phyloP scores from a whole-genome alignment of 2,329 filamentous ascomycete genomes.

The Penicillium oxalicum region DNA sequence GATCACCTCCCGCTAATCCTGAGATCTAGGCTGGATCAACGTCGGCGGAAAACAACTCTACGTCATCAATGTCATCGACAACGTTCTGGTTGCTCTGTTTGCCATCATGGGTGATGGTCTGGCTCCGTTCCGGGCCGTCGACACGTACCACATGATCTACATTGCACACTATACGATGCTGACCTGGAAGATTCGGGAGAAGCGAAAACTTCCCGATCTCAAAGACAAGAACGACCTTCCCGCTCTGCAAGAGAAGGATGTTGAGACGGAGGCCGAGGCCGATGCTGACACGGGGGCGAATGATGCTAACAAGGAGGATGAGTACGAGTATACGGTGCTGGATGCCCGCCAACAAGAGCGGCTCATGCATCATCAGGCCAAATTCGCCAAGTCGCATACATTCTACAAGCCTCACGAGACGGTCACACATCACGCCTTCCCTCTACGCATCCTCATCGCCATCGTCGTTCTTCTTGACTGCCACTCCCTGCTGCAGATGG shows the following conservation, averaged over 20 bases:
- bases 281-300: constrained; percentile 18
- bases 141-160: constrained; percentile 84
- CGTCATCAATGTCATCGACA: constrained; percentile 63
- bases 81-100: constrained; percentile 64
- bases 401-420: constrained; percentile 90
- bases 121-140: constrained; percentile 68
- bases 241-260: constrained; percentile 35
- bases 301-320: constrained; percentile 40
- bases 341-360: constrained; percentile 60
- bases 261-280: constrained; percentile 44
- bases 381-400: constrained; percentile 75
- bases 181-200: constrained; percentile 60
- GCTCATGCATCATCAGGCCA: constrained; percentile 70
- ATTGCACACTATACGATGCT: constrained; percentile 66
- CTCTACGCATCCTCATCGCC: constrained; percentile 64
- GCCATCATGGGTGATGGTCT: constrained; percentile 65
- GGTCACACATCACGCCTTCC: constrained; percentile 72
- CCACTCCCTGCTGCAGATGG: constrained; percentile 74
- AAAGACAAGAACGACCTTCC: constrained; percentile 66
- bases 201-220: constrained; percentile 56
- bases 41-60: constrained; percentile 67
- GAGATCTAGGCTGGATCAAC: constrained; percentile 63
- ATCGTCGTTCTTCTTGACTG: constrained; percentile 74
- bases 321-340: constrained; percentile 58
- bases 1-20: no score